Conservation (phyloP, 1,284 basidiomycete genomes). For the Ceratobasidium sp. region DNA sequence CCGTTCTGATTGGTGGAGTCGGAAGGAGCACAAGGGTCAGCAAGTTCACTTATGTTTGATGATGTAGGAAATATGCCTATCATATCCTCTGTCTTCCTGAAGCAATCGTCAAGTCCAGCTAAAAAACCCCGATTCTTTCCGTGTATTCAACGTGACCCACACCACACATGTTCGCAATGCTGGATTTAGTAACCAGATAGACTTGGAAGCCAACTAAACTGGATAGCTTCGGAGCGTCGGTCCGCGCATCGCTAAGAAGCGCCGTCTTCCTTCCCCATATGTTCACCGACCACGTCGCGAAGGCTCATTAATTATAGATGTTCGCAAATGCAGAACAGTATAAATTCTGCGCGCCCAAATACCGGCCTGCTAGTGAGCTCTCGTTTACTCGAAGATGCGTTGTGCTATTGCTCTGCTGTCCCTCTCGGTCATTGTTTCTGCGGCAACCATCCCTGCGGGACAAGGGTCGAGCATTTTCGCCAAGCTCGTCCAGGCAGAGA, state of each 20-base stretch:
- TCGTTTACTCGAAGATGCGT: neutral
- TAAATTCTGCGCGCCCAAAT: neutral
- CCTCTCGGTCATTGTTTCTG: neutral
- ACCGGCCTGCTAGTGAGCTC: neutral
- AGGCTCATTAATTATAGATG: constrained; percentile 7
- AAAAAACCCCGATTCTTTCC: too few species aligned
- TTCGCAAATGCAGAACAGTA: neutral
- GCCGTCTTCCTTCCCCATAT: neutral
- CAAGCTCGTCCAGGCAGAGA: neutral
- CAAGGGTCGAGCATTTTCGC: neutral
- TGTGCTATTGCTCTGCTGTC: neutral
- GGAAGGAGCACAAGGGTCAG: too few species aligned
- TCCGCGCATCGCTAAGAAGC: neutral
- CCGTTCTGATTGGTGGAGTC: too few species aligned
- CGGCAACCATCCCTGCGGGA: neutral
- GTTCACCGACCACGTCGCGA: neutral
- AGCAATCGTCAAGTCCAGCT: too few species aligned
- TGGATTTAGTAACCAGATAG: too few species aligned
- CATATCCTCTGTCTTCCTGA: too few species aligned
- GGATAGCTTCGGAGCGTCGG: too few species aligned
- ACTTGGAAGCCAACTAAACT: too few species aligned
- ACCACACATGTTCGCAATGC: too few species aligned
- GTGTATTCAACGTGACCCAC: too few species aligned
- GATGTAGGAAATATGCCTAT: too few species aligned
- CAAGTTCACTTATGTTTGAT: too few species aligned